These are phyloP conservation scores for Gossypium gossypioides DNA, from an alignment of 441 rosid species.

Conservation along the genomic window DNA sequence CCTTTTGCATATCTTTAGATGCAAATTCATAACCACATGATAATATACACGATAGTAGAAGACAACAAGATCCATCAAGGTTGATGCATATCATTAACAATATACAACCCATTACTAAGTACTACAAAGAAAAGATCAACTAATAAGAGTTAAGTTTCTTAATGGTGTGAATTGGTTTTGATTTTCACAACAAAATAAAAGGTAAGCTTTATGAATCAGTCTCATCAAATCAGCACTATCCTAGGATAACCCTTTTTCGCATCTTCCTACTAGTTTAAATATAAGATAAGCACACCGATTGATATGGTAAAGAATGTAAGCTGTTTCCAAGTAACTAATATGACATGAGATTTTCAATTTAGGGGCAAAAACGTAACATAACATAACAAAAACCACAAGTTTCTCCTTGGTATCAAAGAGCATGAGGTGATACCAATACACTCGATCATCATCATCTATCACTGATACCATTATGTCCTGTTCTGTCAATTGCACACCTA, in stretches of 20 bases:
- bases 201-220: background rate
- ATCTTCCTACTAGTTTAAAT: background rate
- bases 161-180: background rate
- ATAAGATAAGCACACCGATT: background rate
- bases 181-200: background rate
- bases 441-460: conserved; percentile 45
- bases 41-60: background rate
- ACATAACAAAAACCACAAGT: background rate
- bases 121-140: background rate
- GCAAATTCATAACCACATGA: background rate
- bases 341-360: background rate
- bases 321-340: background rate
- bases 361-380: background rate
- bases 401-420: conserved; percentile 14
- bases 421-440: conserved; percentile 36
- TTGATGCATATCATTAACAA: background rate
- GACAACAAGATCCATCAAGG: background rate
- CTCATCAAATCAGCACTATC: background rate
- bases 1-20: background rate
- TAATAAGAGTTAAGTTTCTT: background rate
- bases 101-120: background rate
- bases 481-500: conserved; percentile 34
- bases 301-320: background rate
- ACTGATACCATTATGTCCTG: conserved; percentile 21
- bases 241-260: background rate